Evolutionary conservation across 2,329 filamentous ascomycete species (phyloP).

Genomic region (Arthrobotrys iridis): DNA sequence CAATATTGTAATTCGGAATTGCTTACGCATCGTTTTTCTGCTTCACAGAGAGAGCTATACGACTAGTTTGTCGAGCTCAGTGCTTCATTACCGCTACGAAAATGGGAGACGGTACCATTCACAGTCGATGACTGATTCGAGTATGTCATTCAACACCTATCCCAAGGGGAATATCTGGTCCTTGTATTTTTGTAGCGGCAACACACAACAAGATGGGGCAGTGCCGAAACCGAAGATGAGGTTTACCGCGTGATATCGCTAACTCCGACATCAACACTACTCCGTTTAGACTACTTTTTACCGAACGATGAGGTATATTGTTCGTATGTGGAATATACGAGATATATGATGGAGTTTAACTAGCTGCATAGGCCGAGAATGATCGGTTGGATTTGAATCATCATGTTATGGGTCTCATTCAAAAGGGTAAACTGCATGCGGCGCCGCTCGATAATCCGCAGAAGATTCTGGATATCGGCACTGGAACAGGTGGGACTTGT

Average conservation of each 20-base stretch:
- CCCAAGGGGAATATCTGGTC: background rate
- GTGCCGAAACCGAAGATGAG: too few relatives aligned
- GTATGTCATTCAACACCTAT: constrained; percentile 35
- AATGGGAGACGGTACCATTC: constrained; percentile 42
- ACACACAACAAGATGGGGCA: too few relatives aligned
- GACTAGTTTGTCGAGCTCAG: constrained; percentile 24
- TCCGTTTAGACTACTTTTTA: constrained; percentile 20
- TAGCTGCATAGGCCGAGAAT: constrained; percentile 19
- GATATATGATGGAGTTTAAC: background rate
- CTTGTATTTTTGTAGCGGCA: constrained; percentile 21
- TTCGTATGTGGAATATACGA: background rate
- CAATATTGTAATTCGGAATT: background rate
- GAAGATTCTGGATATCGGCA: constrained; percentile 67
- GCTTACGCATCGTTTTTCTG: background rate
- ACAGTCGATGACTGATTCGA: background rate
- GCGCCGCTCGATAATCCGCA: constrained; percentile 64
- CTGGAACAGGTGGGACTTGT: constrained; percentile 62
- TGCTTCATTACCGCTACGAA: constrained; percentile 32
- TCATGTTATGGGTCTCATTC: constrained; percentile 62
- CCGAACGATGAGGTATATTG: constrained; percentile 33
- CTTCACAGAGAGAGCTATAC: constrained; percentile 25
- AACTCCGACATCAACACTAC: background rate
- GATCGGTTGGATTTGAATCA: constrained; percentile 55
- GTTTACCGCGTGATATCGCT: too few relatives aligned
- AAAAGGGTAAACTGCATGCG: constrained; percentile 63